Percentiles rank a stretch among this genome's conserved stretches.
phyloP scores from a whole-genome alignment of 1,139 yeast species.

The Blastobotrys capitulatus region DNA sequence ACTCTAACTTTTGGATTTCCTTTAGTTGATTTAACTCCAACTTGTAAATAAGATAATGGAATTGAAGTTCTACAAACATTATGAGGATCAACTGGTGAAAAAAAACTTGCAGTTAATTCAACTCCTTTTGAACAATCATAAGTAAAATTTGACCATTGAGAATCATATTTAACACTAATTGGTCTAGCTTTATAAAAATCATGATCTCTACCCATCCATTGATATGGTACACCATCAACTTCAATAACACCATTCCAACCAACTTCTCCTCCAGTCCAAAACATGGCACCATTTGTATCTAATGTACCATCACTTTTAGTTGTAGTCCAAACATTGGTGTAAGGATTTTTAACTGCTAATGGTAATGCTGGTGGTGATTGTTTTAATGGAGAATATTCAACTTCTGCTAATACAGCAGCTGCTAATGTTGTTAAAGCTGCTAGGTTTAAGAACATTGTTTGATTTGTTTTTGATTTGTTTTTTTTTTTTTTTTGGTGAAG shows the following conservation, averaged over 20 bases:
- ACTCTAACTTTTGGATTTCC: not conserved
- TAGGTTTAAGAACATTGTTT: not conserved
- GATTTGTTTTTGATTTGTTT: no score
- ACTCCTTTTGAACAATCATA: not conserved
- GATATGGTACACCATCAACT: conserved; percentile 4
- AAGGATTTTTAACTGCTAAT: conserved; percentile 10
- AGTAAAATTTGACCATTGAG: conserved; percentile 8
- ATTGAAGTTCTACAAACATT: conserved; percentile 4
- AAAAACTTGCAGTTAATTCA: conserved; percentile 5
- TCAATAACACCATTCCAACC: conserved; percentile 10
- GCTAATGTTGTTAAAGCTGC: conserved; percentile 1
- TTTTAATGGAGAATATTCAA: conserved; percentile 4
- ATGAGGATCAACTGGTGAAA: conserved; percentile 5
- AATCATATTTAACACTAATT: not conserved
- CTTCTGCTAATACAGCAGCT: conserved; percentile 4
- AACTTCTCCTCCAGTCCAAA: conserved; percentile 5
- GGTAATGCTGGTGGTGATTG: conserved; percentile 8
- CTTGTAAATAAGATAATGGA: conserved; percentile 7
- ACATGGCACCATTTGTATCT: conserved; percentile 8
- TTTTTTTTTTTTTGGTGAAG: not conserved
- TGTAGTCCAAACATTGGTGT: conserved; percentile 8
- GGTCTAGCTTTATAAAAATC: not conserved
- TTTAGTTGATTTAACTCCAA: not conserved
- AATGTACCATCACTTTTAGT: conserved; percentile 2
- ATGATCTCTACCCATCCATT: not conserved